Conservation (phyloP, 495 filamentous ascomycete species). For the Parathielavia appendiculata region DNA sequence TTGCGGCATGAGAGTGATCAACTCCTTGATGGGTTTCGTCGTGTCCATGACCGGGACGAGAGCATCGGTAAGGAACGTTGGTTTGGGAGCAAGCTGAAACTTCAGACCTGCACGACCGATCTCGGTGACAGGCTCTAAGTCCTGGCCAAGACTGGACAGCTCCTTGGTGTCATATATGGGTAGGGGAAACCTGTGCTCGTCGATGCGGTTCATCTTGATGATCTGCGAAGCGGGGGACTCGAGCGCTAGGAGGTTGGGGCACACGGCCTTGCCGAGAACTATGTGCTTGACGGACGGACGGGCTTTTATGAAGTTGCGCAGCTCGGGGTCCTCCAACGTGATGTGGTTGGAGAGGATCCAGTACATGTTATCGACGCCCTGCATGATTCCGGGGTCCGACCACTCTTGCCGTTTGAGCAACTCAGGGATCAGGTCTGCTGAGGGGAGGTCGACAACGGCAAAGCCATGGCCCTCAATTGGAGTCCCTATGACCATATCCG, state of each 20-base stretch:
- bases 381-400: constrained; percentile 58
- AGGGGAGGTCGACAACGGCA: constrained; percentile 74
- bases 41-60: constrained; percentile 53
- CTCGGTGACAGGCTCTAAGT: constrained; percentile 20
- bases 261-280: constrained; percentile 64
- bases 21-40: constrained; percentile 33
- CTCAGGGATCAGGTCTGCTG: constrained; percentile 57
- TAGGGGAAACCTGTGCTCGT: constrained; percentile 60
- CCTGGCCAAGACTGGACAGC: constrained; percentile 12
- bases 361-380: constrained; percentile 60
- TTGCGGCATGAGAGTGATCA: constrained; percentile 33
- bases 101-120: constrained; percentile 35
- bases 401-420: constrained; percentile 71
- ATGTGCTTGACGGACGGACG: constrained; percentile 62
- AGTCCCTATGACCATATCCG: constrained; percentile 47
- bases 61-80: constrained; percentile 47
- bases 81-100: constrained; percentile 62
- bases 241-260: constrained; percentile 66
- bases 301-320: constrained; percentile 63
- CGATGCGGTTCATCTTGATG: constrained; percentile 63
- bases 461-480: constrained; percentile 48
- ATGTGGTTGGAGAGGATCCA: constrained; percentile 77
- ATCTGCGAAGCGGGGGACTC: constrained; percentile 56
- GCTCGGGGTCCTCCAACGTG: constrained; percentile 46
- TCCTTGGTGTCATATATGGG: constrained; percentile 53